Conservation (phyloP, 2,329 filamentous ascomycete species). For the Triangularia setosa region DNA sequence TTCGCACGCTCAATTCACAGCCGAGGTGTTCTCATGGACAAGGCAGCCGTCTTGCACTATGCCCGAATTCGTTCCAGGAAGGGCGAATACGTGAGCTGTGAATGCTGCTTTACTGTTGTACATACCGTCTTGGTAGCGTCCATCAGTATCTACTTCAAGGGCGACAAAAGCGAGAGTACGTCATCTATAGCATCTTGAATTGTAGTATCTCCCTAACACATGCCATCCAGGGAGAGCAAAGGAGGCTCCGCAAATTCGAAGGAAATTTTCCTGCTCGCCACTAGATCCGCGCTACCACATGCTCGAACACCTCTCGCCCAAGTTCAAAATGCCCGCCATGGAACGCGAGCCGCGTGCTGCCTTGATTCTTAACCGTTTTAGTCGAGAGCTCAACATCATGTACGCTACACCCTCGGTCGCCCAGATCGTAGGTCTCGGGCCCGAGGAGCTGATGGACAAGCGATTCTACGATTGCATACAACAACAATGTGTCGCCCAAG, state of each 20-base stretch:
- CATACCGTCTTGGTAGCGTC: slow-evolving; percentile 84
- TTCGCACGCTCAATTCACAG: slow-evolving; percentile 70
- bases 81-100: slow-evolving; percentile 72
- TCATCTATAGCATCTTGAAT: slow-evolving; percentile 17
- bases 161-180: slow-evolving; percentile 71
- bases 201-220: slow-evolving; percentile 17
- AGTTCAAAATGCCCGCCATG: slow-evolving; percentile 63
- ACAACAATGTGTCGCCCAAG: slow-evolving; percentile 70
- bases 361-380: slow-evolving; percentile 82
- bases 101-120: slow-evolving; percentile 86
- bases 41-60: slow-evolving; percentile 80
- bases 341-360: slow-evolving; percentile 78
- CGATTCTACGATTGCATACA: slow-evolving; percentile 88
- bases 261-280: slow-evolving; percentile 76
- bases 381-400: slow-evolving; percentile 77
- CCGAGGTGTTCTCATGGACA: slow-evolving; percentile 72
- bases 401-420: slow-evolving; percentile 75
- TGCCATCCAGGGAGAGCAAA: slow-evolving; percentile 61
- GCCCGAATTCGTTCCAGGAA: slow-evolving; percentile 65
- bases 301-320: slow-evolving; percentile 78
- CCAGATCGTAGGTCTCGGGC: slow-evolving; percentile 69
- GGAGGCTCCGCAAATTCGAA: slow-evolving; percentile 73
- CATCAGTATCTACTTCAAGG: slow-evolving; percentile 70
- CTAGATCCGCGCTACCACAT: slow-evolving; percentile 85
- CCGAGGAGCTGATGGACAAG: slow-evolving; percentile 66